Evolutionary conservation across 192 early-diverging fungal species (phyloP), one percentile per base, ranked within the genome.

Genomic region (Mortierella alpina): DNA sequence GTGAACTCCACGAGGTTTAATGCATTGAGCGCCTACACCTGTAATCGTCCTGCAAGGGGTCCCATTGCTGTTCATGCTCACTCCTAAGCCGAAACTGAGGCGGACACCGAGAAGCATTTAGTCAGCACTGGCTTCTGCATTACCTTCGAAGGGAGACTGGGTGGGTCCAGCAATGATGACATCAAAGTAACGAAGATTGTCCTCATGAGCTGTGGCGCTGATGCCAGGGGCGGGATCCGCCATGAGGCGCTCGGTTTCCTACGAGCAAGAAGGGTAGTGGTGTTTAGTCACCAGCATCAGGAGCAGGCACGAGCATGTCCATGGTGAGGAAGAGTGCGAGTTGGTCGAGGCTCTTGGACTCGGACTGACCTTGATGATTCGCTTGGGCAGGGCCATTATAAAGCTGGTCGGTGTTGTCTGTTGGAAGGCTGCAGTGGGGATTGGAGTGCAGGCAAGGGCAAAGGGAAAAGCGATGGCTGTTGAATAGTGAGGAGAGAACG

Each of bases 101-200:
- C 31, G 31, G 31, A 31, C 1, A 31, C 31, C 3, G 31, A 31
- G 31, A 31, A 31, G 31, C 31, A 2, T 31, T 31, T 31, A 31
- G 31, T 3, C 31, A 31, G 31, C 31, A 31, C 31, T 62, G 18
- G 49, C 44, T 45, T 6, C 44, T 39, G 31, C 11, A n/a, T 69
- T 75, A 95, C 96, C 96, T 92, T 96, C 93, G 84, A 96, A 99
- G n/a, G 98, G 96, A 18, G 96, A 97, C 82, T 93, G 91, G 39
- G 84, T 75, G 18, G 98, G 98, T 39, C 98, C 98, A 23, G 91
- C 87, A 73, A 99, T 97, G 53, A 93, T 84, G 55, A 98, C 98
- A 86, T 96, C 93, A 88, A 99, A 99, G 84, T 99, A 97, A 54
- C 98, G 94, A 72, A 99, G 89, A 80, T 98, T 99, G 74, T 95